Evolutionary conservation across 2,329 filamentous ascomycete genomes (phyloP), one percentile per base, ranked within the genome.

Genomic region (Trichoderma brevicompactum): DNA sequence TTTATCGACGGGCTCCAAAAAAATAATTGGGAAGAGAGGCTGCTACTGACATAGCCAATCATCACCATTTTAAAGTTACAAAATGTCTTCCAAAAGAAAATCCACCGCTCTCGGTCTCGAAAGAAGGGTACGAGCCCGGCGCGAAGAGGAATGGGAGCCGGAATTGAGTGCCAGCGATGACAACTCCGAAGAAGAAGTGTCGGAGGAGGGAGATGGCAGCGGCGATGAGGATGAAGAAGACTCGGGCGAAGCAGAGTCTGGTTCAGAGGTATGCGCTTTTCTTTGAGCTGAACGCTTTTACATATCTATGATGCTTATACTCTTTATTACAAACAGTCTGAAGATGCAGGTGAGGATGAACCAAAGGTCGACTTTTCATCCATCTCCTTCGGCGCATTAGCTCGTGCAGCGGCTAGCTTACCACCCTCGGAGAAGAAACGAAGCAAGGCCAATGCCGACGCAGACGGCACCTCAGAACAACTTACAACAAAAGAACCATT

Each of bases 331-430:
- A 10, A 13, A 8, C 23, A 75, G 71, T 67, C 70, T 1, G 73
- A 74, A 28, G 70, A 70, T 43, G 54, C 48, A 32, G 75, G 76
- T 23, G 71, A 68, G 12, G 71, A 73, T 41, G 73, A 77, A 13
- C 72, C 79, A 6, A 77, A 76, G 17, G 75, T 83, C 64, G 81
- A 84, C 66, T 78, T 83, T 50, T 80, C 85, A 8, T 81, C 83
- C 67, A 87, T 97, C 69, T 95, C 93, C 28, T 97, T 98, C 73
- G 94, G 93, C 68, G 91, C 92, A n/a, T 82, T 97, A 46, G 92
- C 92, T 69, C 92, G 92, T 81, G 94, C 93, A 1, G 92, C 96
- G 79, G 89, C 89, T 44, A 85, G 87, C 0, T 78, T 96, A 38
- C 80, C 74, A 40, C 70, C 73, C 55, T 52, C 73, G 28, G 66